Conservation (phyloP, 345 rosid species). For the Chamaenerion angustifolium region DNA sequence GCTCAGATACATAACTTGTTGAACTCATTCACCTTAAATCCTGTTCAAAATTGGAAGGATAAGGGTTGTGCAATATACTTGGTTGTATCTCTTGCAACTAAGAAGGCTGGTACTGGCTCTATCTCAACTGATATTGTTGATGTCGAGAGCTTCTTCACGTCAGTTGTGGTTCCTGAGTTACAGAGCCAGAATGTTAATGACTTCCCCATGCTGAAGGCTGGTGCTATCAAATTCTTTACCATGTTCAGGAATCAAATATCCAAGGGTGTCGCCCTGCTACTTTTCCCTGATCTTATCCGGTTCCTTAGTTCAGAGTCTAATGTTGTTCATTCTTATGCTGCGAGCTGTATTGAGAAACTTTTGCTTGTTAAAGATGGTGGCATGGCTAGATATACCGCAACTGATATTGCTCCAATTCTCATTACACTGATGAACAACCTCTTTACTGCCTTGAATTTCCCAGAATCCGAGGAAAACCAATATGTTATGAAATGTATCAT, state of each 20-base stretch:
- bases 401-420: slow-evolving; percentile 53
- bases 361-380: slow-evolving; percentile 92
- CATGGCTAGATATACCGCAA: slow-evolving; percentile 40
- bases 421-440: slow-evolving; percentile 53
- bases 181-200: slow-evolving; percentile 62
- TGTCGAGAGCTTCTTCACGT: slow-evolving; percentile 63
- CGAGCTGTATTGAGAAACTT: slow-evolving; percentile 87
- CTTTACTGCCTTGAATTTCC: slow-evolving; percentile 59
- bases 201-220: slow-evolving; percentile 90
- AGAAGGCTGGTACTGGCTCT: slow-evolving; percentile 62
- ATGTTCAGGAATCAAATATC: slow-evolving; percentile 67
- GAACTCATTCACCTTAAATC: slow-evolving; percentile 47
- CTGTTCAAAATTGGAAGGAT: slow-evolving; percentile 75
- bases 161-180: slow-evolving; percentile 76
- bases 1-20: slow-evolving; percentile 67
- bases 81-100: slow-evolving; percentile 82
- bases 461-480: slow-evolving; percentile 94
- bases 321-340: slow-evolving; percentile 97
- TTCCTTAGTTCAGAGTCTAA: slow-evolving; percentile 69
- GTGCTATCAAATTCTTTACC: slow-evolving; percentile 78
- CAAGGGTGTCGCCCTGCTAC: slow-evolving; percentile 48
- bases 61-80: slow-evolving; percentile 92
- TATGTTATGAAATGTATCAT: slow-evolving; percentile 93
- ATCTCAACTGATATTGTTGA: slow-evolving; percentile 82
- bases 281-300: slow-evolving; percentile 61